Base-by-base conservation (phyloP, 345 rosid species). In the Citropsis articulata region DNA sequence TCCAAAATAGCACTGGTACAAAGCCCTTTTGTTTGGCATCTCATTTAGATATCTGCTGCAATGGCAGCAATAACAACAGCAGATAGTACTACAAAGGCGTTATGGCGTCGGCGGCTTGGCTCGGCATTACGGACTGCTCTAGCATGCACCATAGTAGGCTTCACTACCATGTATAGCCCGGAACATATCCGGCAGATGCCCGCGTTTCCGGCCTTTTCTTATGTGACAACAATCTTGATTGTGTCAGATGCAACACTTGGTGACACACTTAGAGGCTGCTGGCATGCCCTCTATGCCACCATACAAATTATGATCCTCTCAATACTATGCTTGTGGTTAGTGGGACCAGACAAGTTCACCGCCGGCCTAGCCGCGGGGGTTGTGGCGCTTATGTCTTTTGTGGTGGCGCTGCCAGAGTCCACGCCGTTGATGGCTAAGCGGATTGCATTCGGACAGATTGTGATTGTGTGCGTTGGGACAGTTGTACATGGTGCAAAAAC, bases 391-490 rank as follows among this genome's bases (percentile, higher is more conserved):
- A 82, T 75, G 35, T 69, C 93, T 14, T 92, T 94, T 72, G 35
- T 84, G 77, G 92, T 94, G 35, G 98, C 94, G n/a, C 77, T 92
- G 71, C 98, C 98, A 1, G 85, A 78, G 78, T 91, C 90, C 33
- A 89, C 92, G 7, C 80, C 85, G 72, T 63, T 94, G 80, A 56
- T 86, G 85, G 83, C 93, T 16, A 94, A 92, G 83, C 83, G 97
- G 78, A 87, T 94, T 67, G 95, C 97, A 45, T 92, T 91, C 68
- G 97, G 97, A 67, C 97, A 92, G 86, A 83, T 86, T 14, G 94
- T 92, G 64, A 88, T 91, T 38, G 84, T 94, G 45, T 94, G 79
- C 50, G 94, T 88, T 13, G 89, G 90, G 36, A 71, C 89, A 38
- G 92, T 81, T 36, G 82, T 90, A 66, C 65, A 85, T 48, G 88